phyloP scores from a whole-genome alignment of 805 yeast species.

The Tetrapisispora phaffii region DNA sequence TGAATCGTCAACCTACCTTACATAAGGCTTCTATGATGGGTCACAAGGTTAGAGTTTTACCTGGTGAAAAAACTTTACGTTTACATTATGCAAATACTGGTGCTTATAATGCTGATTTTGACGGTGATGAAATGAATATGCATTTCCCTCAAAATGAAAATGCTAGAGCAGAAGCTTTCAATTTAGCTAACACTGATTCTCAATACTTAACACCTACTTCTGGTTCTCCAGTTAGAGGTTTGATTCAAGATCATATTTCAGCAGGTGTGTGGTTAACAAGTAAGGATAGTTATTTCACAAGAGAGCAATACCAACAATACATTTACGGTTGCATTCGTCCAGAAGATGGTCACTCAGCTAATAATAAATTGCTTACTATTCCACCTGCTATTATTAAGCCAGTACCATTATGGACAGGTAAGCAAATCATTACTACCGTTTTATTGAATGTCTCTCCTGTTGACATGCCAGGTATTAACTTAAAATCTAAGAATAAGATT shows the following conservation, averaged over 20 bases:
- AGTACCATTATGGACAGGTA: constrained; percentile 91
- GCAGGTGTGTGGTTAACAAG: constrained; percentile 98
- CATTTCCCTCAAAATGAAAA: constrained; percentile 98
- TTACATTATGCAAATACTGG: constrained; percentile 98
- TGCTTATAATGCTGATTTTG: constrained; percentile 97
- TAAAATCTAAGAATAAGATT: constrained; percentile 74
- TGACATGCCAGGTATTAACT: constrained; percentile 83
- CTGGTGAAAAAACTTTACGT: constrained; percentile 93
- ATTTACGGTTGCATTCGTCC: constrained; percentile 92
- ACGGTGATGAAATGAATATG: constrained; percentile 99
- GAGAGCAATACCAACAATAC: constrained; percentile 88
- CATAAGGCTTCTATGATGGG: constrained; percentile 99
- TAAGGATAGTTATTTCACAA: constrained; percentile 82
- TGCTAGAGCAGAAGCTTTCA: constrained; percentile 91
- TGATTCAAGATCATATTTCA: constrained; percentile 96
- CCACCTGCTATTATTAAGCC: constrained; percentile 90
- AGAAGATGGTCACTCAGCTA: constrained; percentile 91
- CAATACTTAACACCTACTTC: constrained; percentile 97
- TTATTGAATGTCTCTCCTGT: constrained; percentile 79
- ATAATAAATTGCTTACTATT: constrained; percentile 56
- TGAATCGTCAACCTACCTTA: constrained; percentile 98
- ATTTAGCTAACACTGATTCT: constrained; percentile 92
- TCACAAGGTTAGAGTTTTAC: constrained; percentile 91
- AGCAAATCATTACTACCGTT: constrained; percentile 90
- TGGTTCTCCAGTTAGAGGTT: constrained; percentile 96